Evolutionary conservation across 164 flowering plant species (phyloP), one percentile per base, ranked within the genome.

Genomic region (Chimonanthus salicifolius): DNA sequence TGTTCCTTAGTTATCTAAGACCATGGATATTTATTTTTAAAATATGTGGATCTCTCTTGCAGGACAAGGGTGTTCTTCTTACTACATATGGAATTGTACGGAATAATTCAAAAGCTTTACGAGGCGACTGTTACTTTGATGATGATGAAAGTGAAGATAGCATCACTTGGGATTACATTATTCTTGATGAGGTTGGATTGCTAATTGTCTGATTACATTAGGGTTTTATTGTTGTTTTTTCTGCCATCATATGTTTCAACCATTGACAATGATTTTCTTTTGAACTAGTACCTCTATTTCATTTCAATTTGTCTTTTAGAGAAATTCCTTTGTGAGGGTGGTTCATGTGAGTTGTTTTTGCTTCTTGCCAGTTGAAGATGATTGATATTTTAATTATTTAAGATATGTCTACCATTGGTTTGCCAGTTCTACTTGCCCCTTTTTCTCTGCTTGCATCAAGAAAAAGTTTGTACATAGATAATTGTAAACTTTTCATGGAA

Each of bases 21-120:
- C 21, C 7, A 9, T 7, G 46, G 10, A 62, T 66, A 3, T 5
- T 5, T 54, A 6, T 60, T 67, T 70, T 49, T 20, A 6, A 2
- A 58, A 62, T 60, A 9, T 63, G n/a, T 45, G 50, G 47, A 9
- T 45, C 50, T 75, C 64, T 62, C 71, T 48, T 68, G 63, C 73
- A 96, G 99, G 90, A 90, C 78, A 87, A 86, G 78, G 99, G 99
- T 51, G 72, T 96, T 74, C 97, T 92, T 70, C 85, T 96, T 9
- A 96, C 99, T 66, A 94, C 99, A 33, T 96, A 96, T 84, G 99
- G 92, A 79, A 92, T 94, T 75, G 94, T 96, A 67, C 83, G 97
- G 64, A 86, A 81, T 78, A 92, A 87, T 78, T 72, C 86, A 33
- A 94, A 94, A 77, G 74, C 92, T 15, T 84, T 96, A 72, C 75